Conservation (phyloP, 2,329 filamentous ascomycete species). For the Exophiala viscosa region DNA sequence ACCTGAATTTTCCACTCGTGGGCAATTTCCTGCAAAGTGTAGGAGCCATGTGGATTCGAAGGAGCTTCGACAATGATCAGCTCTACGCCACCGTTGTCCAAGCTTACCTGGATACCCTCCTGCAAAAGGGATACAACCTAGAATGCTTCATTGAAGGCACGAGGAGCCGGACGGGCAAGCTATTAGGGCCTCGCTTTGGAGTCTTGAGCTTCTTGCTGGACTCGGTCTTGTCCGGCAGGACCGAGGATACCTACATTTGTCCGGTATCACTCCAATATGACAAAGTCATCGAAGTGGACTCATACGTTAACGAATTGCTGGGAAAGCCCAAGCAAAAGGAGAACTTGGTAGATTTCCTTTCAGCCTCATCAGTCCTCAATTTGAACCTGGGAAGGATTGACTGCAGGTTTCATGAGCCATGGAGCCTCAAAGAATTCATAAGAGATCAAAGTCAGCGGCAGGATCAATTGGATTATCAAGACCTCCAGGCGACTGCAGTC, state of each 20-base stretch:
- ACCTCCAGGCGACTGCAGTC: constrained; percentile 34
- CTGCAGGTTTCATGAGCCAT: constrained; percentile 92
- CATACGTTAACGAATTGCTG: constrained; percentile 89
- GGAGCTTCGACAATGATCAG: constrained; percentile 87
- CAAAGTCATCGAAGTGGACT: constrained; percentile 97
- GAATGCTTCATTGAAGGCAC: constrained; percentile 98
- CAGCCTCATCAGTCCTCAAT: constrained; percentile 80
- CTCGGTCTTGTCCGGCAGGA: constrained; percentile 79
- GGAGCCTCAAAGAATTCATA: constrained; percentile 82
- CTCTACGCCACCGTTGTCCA: constrained; percentile 92
- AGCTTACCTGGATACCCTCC: constrained; percentile 86
- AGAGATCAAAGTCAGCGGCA: constrained; percentile 64
- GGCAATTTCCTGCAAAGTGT: constrained; percentile 90
- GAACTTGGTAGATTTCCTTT: constrained; percentile 85
- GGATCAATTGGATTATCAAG: constrained; percentile 40
- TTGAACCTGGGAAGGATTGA: constrained; percentile 87
- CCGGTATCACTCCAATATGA: constrained; percentile 98
- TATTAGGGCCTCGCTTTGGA: constrained; percentile 90
- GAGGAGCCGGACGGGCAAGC: constrained; percentile 85
- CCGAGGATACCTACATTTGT: constrained; percentile 87
- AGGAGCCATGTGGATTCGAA: constrained; percentile 64
- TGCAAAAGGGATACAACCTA: constrained; percentile 88
- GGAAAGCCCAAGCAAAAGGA: constrained; percentile 95
- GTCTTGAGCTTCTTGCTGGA: constrained; percentile 90
- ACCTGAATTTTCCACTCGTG: constrained; percentile 88